Evolutionary conservation across 768 basidiomycete genomes (phyloP), one percentile per base, ranked within the genome.

Genomic region (Leccinum obscurum): DNA sequence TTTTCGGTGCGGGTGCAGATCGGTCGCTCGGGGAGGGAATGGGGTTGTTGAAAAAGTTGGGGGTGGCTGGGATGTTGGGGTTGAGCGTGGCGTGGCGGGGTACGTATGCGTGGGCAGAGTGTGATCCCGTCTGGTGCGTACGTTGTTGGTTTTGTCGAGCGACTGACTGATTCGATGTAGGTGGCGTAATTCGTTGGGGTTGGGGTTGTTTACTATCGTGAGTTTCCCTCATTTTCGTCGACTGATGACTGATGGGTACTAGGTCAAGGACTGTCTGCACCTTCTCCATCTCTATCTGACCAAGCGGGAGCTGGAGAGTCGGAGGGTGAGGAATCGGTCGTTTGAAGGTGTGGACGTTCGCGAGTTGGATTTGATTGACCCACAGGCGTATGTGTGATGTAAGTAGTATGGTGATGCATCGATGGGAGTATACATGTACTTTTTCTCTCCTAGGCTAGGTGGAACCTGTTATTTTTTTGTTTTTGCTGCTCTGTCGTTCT

Each of bases 331-430:
- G 74, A 88, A 80, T 67, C 81, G 83, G 61, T 83, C 89, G 48
- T 92, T 92, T 68, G 77, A 78, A n/a, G 88, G 88, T 0, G 82
- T 92, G n/a, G 89, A 92, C 66, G 65, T 84, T 49, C 69, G 74
- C 11, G 85, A 84, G 62, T 77, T 92, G 44, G 89, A 92, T 69
- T 78, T 92, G 28, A 80, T 90, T 72, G n/a, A 72, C 64, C 52
- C 78, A 4, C 54, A 63, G 48, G 64, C 44, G 17, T 30, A 70
- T 32, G 37, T 55, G 20, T 66, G 49, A 68, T 37, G 28, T 51
- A 44, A n/a, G 17, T 39, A 39, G 39, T 39, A 34, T 32, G 7
- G 15, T 6, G 7, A 17, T 39, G 37, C 37, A 39, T 39, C 7
- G 39, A 39, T 39, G 39, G 3, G 3, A 17, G 39, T 17, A 39